These are phyloP conservation scores for Daldinia decipiens DNA, from an alignment of 495 filamentous ascomycete species.

Conservation along the genomic window DNA sequence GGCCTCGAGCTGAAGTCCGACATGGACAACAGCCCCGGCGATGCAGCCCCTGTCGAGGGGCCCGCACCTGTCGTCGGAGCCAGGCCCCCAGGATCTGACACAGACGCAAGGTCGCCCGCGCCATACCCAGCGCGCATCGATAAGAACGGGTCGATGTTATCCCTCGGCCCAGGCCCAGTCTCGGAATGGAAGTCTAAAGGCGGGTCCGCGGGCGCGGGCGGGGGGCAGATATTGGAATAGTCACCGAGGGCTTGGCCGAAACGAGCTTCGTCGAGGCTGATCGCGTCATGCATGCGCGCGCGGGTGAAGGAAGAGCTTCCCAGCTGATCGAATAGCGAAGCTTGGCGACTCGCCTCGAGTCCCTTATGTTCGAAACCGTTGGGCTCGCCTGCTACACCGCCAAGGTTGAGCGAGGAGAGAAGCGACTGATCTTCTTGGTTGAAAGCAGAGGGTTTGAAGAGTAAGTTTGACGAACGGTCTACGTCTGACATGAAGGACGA, in stretches of 20 bases:
- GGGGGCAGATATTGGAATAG: slow-evolving; percentile 22
- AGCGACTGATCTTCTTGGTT: slow-evolving; percentile 1
- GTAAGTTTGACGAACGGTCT: slow-evolving; percentile 4
- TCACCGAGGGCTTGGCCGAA: slow-evolving; percentile 29
- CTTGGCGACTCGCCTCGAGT: slow-evolving; percentile 23
- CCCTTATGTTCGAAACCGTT: slow-evolving; percentile 9
- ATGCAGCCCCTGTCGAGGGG: background rate
- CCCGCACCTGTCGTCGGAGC: slow-evolving; percentile 2
- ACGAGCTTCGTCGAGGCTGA: slow-evolving; percentile 22
- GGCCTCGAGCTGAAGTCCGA: slow-evolving; percentile 23
- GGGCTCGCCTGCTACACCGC: slow-evolving; percentile 6
- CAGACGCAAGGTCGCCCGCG: background rate
- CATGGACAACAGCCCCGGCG: slow-evolving; percentile 4
- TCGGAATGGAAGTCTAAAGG: slow-evolving; percentile 30
- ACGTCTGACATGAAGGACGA: slow-evolving; percentile 18
- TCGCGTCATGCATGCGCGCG: slow-evolving; percentile 21
- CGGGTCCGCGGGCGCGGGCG: slow-evolving; percentile 10
- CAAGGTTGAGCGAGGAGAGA: background rate
- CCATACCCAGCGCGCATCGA: slow-evolving; percentile 2
- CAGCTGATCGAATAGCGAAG: slow-evolving; percentile 29
- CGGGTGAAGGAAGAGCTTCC: slow-evolving; percentile 22
- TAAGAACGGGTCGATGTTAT: slow-evolving; percentile 10
- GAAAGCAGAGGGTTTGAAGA: slow-evolving; percentile 11
- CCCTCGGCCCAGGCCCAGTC: background rate
- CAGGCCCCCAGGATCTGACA: background rate